Evolutionary conservation across 176 grass and related monocot genomes (phyloP), one percentile per base, ranked within the genome.

Genomic region (Avena sativa): DNA sequence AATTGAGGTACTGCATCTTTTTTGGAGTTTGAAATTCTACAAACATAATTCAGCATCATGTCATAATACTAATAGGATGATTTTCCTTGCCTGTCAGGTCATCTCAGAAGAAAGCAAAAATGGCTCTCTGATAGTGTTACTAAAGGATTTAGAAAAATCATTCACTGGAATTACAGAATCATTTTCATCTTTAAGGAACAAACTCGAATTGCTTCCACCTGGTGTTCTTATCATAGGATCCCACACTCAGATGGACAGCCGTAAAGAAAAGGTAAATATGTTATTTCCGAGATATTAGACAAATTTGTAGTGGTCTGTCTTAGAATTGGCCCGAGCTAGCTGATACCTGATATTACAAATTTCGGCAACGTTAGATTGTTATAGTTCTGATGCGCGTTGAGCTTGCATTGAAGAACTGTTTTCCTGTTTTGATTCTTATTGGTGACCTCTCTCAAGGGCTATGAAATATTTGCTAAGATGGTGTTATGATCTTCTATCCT

Each of bases 141-240:
- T 99, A 47, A 97, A 99, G 83, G 97, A 99, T 83, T 56, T 99
- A 67, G 97, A 99, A 81, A 99, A 99, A 93, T 96, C 94, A 85
- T 91, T 94, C 56, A 92, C 90, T 81, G 96, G 93, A 89, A 84
- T 91, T 84, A 87, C 94, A 28, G 97, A 97, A 71, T 93, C 91
- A 19, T 92, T 90, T 92, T 77, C 80, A 78, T 84, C 94, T 72
- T 85, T 99, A 50, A 96, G 92, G 80, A 93, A n/a, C 78, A 99
- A 99, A 71, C 83, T 99, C 0, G 97, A 99, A 66, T 82, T 46
- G 8, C 86, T 99, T 71, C 92, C 97, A 71, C 76, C 89, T 73
- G 97, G 94, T 87, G 92, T 99, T 87, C 92, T 99, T 78, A 91
- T 99, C 78, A 88, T 99, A 85, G 97, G 91, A 55, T 94, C 91